Percentiles rank a stretch among this genome's conserved stretches.
phyloP scores from a whole-genome alignment of 2,329 filamentous ascomycete genomes.

The Colletotrichum cuscutae region DNA sequence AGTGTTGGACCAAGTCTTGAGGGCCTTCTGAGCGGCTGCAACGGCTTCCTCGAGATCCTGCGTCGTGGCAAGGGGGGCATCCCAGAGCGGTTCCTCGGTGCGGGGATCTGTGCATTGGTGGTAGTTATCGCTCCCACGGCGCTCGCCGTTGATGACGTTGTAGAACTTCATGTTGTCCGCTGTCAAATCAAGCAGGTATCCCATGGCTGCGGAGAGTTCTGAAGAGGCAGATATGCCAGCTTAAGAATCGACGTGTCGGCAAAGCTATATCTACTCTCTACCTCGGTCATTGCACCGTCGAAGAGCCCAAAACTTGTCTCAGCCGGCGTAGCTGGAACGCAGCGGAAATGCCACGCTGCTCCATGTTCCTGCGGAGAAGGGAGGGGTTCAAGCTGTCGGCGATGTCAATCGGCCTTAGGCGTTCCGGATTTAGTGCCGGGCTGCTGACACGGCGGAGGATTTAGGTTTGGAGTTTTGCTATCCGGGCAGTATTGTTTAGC shows the following conservation, averaged over 20 bases:
- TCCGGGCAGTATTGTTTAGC: too few relatives aligned
- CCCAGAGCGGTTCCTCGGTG: slow-evolving; percentile 45
- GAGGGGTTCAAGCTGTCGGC: slow-evolving; percentile 10
- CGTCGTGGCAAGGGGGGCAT: slow-evolving; percentile 54
- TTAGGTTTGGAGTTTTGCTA: too few relatives aligned
- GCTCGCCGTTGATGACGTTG: slow-evolving; percentile 26
- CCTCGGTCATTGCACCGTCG: background rate
- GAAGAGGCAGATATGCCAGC: background rate
- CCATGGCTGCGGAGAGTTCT: too few relatives aligned
- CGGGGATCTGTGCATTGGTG: slow-evolving; percentile 41
- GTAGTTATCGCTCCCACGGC: slow-evolving; percentile 3
- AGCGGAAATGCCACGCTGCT: background rate
- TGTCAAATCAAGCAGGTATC: background rate
- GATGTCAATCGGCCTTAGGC: background rate
- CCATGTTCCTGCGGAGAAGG: slow-evolving; percentile 18
- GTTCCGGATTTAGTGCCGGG: background rate
- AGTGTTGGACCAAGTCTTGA: slow-evolving; percentile 57
- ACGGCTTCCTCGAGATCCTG: slow-evolving; percentile 59
- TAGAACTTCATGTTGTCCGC: slow-evolving; percentile 21
- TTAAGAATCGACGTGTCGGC: background rate
- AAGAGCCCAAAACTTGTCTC: background rate
- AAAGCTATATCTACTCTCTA: background rate
- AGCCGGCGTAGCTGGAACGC: background rate
- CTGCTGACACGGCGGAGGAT: background rate
- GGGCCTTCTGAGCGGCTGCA: slow-evolving; percentile 54